Percentiles rank a stretch among this genome's conserved stretches.
Conservation (phyloP, 2,329 filamentous ascomycete species). For the Sordariomycetes sp. region DNA sequence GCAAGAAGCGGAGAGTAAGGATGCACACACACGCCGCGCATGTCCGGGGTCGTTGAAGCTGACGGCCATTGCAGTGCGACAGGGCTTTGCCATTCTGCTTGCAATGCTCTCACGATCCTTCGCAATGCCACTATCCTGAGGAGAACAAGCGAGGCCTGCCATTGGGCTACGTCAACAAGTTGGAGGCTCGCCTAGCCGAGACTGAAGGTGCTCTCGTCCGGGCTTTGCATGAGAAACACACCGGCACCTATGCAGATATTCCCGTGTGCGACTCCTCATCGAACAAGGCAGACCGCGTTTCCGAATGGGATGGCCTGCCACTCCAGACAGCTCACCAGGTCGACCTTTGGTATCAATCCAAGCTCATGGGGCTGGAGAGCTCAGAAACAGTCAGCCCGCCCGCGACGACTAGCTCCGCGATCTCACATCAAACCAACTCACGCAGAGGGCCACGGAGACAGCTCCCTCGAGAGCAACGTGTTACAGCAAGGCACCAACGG, state of each 20-base stretch:
- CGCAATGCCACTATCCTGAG: slow-evolving; percentile 21
- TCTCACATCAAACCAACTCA: neutral
- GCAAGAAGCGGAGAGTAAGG: slow-evolving; percentile 21
- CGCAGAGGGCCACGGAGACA: neutral
- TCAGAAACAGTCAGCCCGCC: neutral
- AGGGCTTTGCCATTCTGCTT: slow-evolving; percentile 12
- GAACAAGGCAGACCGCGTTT: slow-evolving; percentile 16
- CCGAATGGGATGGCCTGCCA: slow-evolving; percentile 17
- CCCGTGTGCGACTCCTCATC: slow-evolving; percentile 4
- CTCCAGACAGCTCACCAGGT: slow-evolving; percentile 10
- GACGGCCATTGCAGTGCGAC: slow-evolving; percentile 1
- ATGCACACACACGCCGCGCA: neutral
- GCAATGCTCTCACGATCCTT: slow-evolving; percentile 18
- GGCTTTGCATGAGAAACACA: slow-evolving; percentile 7
- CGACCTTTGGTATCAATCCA: slow-evolving; percentile 14
- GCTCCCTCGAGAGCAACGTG: neutral
- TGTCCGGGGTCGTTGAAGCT: neutral
- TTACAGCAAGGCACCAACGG: neutral
- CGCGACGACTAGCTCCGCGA: neutral
- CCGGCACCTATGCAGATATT: slow-evolving; percentile 3
- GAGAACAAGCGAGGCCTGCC: slow-evolving; percentile 24
- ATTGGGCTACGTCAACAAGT: slow-evolving; percentile 25
- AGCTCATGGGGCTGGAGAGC: neutral
- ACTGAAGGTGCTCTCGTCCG: slow-evolving; percentile 18
- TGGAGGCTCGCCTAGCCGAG: slow-evolving; percentile 25